Evolutionary conservation across 1,139 yeast species (phyloP), one percentile per base, ranked within the genome.

Genomic region (Sugiyamaella sp.): DNA sequence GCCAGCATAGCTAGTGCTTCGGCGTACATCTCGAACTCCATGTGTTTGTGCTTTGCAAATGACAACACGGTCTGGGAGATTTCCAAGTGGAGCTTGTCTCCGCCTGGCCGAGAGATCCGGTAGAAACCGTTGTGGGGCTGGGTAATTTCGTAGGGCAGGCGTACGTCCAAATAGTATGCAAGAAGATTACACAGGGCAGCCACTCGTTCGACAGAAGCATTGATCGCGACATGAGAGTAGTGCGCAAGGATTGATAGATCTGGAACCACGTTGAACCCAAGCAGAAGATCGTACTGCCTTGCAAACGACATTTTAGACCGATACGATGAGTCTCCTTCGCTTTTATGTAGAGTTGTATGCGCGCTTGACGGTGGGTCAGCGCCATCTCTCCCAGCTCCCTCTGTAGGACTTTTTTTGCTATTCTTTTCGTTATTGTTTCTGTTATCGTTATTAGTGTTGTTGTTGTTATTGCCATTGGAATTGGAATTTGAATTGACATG

Each of bases 1-100:
- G 69, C 65, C 4, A 71, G 64, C 74, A 71, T 71, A 4, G 72
- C 69, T 46, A 69, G 57, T 10, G 65, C 66, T 14, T 64, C 63
- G 35, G 70, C 70, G 46, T 63, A 68, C 40, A 48, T 45, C 42
- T 66, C 67, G 56, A 71, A 70, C 51, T 64, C 69, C 5, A 57
- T 54, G 4, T 71, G 68, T 10, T 61, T 54, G 27, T 60, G 55
- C 29, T 58, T 55, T 3, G 66, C 64, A 32, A 62, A 51, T 9
- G 52, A 45, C 8, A 50, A 56, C 14, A 61, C 48, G 14, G 59
- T 55, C 16, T 47, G 49, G 42, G 52, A 51, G 39, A 56, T 49
- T 42, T 38, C 43, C 16, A 62, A 45, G 10, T 38, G 4, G n/a
- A 38, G 32, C 22, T 48, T 40, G 12, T n/a, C 44, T 24, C 19